Evolutionary conservation across 352 stramenopile species (phyloP), one percentile per base, ranked within the genome.

Genomic region (Phytophthora litchii): DNA sequence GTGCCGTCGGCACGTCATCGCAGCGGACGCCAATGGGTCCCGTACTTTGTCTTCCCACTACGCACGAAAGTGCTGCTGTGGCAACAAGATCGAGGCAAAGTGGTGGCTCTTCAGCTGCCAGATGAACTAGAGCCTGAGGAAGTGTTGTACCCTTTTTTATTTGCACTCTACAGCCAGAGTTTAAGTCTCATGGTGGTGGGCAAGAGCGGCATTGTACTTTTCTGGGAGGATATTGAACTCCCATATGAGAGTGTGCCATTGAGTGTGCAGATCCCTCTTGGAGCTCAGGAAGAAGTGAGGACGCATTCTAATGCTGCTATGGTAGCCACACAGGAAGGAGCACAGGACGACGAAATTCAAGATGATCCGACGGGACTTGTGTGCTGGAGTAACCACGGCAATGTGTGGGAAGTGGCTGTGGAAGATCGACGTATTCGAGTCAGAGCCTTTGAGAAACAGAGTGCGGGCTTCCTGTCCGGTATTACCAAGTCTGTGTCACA

Each of bases 211-310:
- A 60, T 83, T 53, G 81, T 93, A 59, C 69, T 91, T 19, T 91
- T 93, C 56, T 93, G 81, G 81, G 83, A 91, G 50, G 83, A 93
- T 56, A 83, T 93, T 56, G 80, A 89, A 16, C 59, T 90, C 23
- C 80, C 83, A 3, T 91, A 91, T 46, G 80, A 91, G 56, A 91
- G 76, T 55, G 72, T 89, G 3, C 83, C 83, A 14, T 64, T 93
- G 13, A 90, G 79, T 50, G 78, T 93, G 1, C 83, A 93, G 64
- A 93, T 93, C 56, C 83, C 81, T 4, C 36, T 93, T 42, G 76
- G 76, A 34, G 43, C 51, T 8, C 43, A 76, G 41, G 83, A 93
- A 59, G 19, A 70, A 9, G 74, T 93, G 12, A 60, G 32, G 11
- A 89, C 83, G 23, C 71, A 80, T 35, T 53, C 62, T 0, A 74